Evolutionary conservation across 2,329 filamentous ascomycete genomes (phyloP).

Genomic region (Aspergillus glaucus): DNA sequence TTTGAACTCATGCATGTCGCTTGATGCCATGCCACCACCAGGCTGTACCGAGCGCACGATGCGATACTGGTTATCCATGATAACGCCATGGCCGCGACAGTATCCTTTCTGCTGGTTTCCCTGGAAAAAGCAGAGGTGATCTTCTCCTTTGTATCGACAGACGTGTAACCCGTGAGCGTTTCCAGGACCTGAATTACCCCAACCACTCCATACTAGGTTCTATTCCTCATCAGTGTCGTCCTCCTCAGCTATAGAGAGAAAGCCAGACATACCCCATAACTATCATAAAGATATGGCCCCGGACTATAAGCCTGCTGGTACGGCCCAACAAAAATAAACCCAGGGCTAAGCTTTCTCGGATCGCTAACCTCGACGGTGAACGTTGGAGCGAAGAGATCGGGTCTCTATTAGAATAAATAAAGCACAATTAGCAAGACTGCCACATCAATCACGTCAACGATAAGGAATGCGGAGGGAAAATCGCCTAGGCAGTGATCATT

Average conservation of each 20-base stretch:
- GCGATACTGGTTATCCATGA: conserved; percentile 46
- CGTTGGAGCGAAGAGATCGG: conserved; percentile 33
- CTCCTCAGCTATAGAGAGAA: neutral
- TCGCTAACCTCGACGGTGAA: conserved; percentile 25
- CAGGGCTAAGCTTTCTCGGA: conserved; percentile 34
- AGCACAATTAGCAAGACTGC: neutral
- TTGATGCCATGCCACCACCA: conserved; percentile 34
- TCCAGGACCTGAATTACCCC: conserved; percentile 44
- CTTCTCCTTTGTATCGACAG: conserved; percentile 43
- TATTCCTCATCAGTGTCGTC: conserved; percentile 9
- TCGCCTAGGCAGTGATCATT: conserved; percentile 7
- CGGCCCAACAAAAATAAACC: conserved; percentile 47
- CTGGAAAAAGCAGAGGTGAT: conserved; percentile 50
- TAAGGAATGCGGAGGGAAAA: neutral
- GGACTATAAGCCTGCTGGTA: conserved; percentile 43
- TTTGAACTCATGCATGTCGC: conserved; percentile 50
- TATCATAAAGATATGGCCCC: conserved; percentile 49
- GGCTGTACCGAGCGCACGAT: conserved; percentile 43
- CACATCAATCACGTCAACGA: neutral
- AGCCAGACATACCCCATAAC: conserved; percentile 34
- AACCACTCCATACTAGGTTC: conserved; percentile 48
- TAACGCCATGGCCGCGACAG: conserved; percentile 47
- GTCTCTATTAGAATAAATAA: conserved; percentile 22
- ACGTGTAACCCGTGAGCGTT: conserved; percentile 45
- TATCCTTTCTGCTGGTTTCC: conserved; percentile 48